Evolutionary conservation across 1,284 basidiomycete genomes (phyloP).

Genomic region (Papiliotrema flavescens): DNA sequence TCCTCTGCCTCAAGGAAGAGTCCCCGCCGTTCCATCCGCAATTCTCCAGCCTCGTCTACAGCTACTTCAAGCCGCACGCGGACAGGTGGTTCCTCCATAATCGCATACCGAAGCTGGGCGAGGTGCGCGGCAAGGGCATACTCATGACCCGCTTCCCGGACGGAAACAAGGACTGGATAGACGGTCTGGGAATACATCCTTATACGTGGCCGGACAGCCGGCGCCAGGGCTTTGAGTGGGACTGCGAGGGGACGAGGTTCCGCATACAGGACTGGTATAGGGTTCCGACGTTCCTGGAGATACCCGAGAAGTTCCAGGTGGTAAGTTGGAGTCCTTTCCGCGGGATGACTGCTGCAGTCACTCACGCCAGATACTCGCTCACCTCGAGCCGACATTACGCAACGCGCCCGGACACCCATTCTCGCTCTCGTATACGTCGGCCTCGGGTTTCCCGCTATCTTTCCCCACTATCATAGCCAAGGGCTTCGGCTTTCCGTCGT

Average conservation of each 20-base stretch:
- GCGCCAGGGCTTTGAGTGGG: slow-evolving; percentile 68
- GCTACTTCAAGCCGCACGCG: slow-evolving; percentile 58
- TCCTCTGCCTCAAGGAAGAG: slow-evolving; percentile 85
- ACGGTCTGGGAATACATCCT: slow-evolving; percentile 71
- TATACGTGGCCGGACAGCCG: slow-evolving; percentile 73
- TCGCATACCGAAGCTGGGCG: slow-evolving; percentile 68
- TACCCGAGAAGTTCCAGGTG: slow-evolving; percentile 68
- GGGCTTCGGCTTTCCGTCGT: slow-evolving; percentile 72
- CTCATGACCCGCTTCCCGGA: slow-evolving; percentile 70
- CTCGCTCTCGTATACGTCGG: slow-evolving; percentile 73
- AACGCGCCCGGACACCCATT: slow-evolving; percentile 51
- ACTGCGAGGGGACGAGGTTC: slow-evolving; percentile 56
- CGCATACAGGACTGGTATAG: slow-evolving; percentile 80
- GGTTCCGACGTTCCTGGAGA: slow-evolving; percentile 68
- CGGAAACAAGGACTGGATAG: slow-evolving; percentile 55
- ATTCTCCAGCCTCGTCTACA: slow-evolving; percentile 65
- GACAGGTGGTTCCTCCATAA: slow-evolving; percentile 73
- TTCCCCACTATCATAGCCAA: slow-evolving; percentile 67
- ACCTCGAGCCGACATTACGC: slow-evolving; percentile 53
- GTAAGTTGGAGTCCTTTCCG: slow-evolving; percentile 28
- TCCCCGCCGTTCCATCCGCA: slow-evolving; percentile 41
- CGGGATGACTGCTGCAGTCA: no score
- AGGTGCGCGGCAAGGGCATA: slow-evolving; percentile 75
- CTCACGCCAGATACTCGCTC: slow-evolving; percentile 13
- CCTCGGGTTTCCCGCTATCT: slow-evolving; percentile 71